phyloP scores from a whole-genome alignment of 2,329 filamentous ascomycete genomes.

The Dothidotthia symphoricarpi region DNA sequence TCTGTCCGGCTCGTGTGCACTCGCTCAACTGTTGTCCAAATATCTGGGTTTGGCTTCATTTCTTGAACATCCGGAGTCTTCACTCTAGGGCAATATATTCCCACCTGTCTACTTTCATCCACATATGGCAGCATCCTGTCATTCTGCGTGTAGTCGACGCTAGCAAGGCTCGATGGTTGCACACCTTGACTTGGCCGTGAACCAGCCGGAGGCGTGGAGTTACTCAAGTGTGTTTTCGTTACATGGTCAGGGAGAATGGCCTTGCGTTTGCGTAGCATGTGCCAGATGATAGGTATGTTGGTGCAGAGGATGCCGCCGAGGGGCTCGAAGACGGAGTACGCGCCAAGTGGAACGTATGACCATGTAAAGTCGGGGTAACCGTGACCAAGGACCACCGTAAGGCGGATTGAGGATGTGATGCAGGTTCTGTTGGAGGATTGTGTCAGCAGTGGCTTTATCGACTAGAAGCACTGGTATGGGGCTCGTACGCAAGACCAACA shows the following conservation, averaged over 20 bases:
- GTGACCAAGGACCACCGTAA: slow-evolving; percentile 34
- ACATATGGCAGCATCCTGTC: slow-evolving; percentile 20
- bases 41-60: slow-evolving; percentile 17
- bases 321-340: slow-evolving; percentile 37
- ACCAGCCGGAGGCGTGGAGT: slow-evolving; percentile 21
- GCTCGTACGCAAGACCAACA: slow-evolving; percentile 34
- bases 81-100: slow-evolving; percentile 22
- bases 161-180: slow-evolving; percentile 26
- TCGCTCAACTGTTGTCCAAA: slow-evolving; percentile 17
- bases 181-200: slow-evolving; percentile 23
- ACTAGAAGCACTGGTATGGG: neutral
- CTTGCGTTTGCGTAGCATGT: slow-evolving; percentile 32
- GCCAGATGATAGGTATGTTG: slow-evolving; percentile 37
- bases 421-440: slow-evolving; percentile 23
- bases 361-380: slow-evolving; percentile 34
- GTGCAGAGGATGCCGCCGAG: slow-evolving; percentile 37
- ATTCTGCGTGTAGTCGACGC: slow-evolving; percentile 19
- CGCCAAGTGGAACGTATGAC: slow-evolving; percentile 36
- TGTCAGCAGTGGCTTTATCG: slow-evolving; percentile 1
- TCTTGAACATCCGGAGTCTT: slow-evolving; percentile 15
- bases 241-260: slow-evolving; percentile 13
- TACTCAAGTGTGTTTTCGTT: slow-evolving; percentile 18
- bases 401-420: slow-evolving; percentile 31
- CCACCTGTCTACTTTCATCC: slow-evolving; percentile 9
- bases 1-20: slow-evolving; percentile 6